Percentiles rank a stretch among this genome's conserved stretches.
Evolutionary conservation across 352 stramenopile genomes (phyloP).

Genomic region (Phytophthora cactorum): DNA sequence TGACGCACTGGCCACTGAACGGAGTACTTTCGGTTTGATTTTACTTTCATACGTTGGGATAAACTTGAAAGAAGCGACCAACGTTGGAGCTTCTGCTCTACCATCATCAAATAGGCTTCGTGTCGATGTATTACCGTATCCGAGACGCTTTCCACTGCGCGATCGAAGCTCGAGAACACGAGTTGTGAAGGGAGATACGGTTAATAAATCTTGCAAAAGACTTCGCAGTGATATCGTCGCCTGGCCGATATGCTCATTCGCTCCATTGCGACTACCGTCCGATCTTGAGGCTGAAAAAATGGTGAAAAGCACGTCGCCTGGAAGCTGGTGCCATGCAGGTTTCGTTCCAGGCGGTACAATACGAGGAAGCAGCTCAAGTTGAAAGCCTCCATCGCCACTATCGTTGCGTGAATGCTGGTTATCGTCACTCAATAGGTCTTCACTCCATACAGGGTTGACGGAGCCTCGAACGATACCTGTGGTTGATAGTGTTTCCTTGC

Average conservation of each 20-base stretch:
- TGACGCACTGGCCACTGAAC: constrained; percentile 12
- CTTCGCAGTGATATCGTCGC: constrained; percentile 45
- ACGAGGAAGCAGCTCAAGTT: constrained; percentile 54
- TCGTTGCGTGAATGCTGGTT: not conserved
- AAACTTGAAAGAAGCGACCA: constrained; percentile 57
- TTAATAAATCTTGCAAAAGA: constrained; percentile 45
- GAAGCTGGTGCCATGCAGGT: constrained; percentile 55
- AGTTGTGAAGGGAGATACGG: constrained; percentile 28
- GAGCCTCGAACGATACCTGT: constrained; percentile 37
- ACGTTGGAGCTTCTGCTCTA: constrained; percentile 19
- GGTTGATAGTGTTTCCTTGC: constrained; percentile 56
- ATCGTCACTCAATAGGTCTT: constrained; percentile 17
- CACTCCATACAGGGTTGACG: constrained; percentile 56
- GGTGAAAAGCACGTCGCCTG: constrained; percentile 67
- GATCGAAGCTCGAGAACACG: constrained; percentile 43
- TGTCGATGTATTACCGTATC: constrained; percentile 19
- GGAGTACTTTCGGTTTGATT: constrained; percentile 7
- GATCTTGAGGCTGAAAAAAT: constrained; percentile 45
- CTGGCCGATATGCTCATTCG: constrained; percentile 65
- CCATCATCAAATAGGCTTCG: constrained; percentile 25
- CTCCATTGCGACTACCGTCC: constrained; percentile 12
- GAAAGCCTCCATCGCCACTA: constrained; percentile 35
- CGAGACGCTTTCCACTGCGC: constrained; percentile 43
- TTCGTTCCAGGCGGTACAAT: constrained; percentile 21
- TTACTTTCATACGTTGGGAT: constrained; percentile 39